Base-by-base conservation (phyloP, 208 protist species). In the Naegleria gruberi region DNA sequence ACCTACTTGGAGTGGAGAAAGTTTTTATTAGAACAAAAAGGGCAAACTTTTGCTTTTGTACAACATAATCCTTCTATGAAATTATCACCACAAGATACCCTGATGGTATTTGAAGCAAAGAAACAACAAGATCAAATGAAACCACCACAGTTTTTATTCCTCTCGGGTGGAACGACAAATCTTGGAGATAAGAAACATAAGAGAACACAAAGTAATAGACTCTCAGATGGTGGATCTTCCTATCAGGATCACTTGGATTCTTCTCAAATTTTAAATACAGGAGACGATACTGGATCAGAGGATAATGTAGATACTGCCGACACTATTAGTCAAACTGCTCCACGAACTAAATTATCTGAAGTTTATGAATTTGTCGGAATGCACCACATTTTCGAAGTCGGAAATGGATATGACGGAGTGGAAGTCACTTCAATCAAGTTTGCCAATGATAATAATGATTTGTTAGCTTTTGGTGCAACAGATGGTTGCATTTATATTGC, bases 21-120 rank as follows among this genome's bases (percentile, higher is more conserved):
- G 40, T 86, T 86, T 86, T n/a, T 86, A 51, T 86, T 86, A 19
- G 42, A 86, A 51, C 82, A 51, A 51, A 86, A 86, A 34, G 40
- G 82, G 23, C 37, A 86, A 86, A 86, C 40, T 7, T 73, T 73
- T 73, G 40, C 26, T 51, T 44, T 51, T 3, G 7, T 7, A 17
- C 23, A 51, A 23, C 3, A 45, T 7, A 40, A 42, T 44, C 46
- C 46, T 55, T 55, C 46, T 15, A 55, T 55, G 46, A 45, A 51
- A 51, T 17, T 51, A 3, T 51, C 44, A 37, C 44, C 44, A 42
- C 43, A 86, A 86, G 82, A 86, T 42, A 19, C 23, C 8, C 37
- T 51, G 19, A 5, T 73, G 6, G 15, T 73, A 73, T 73, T 73
- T 73, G 55, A 73, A n/a, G 55, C 55, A 15, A 73, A 73, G 55